A percentile compares a stretch with the other conserved stretches of the same genome.
phyloP scores from a whole-genome alignment of 495 filamentous ascomycete genomes.

The Cercophora scortea region DNA sequence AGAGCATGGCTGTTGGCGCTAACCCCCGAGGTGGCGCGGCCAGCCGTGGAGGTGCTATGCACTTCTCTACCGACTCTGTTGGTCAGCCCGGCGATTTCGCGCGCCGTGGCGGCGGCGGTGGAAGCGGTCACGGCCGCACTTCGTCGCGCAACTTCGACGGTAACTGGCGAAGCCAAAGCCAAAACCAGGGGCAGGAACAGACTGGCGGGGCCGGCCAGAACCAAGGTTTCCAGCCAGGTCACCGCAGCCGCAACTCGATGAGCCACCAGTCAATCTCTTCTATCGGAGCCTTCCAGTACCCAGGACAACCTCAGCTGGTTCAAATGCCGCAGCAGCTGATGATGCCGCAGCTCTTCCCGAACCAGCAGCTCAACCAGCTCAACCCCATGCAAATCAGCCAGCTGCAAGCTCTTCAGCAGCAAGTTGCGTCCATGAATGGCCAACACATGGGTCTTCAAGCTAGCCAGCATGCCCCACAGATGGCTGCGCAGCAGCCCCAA shows the following conservation, averaged over 20 bases:
- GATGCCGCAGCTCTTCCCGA: slow-evolving; percentile 69
- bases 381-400: slow-evolving; percentile 86
- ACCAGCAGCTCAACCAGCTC: slow-evolving; percentile 80
- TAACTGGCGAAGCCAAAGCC: slow-evolving; percentile 91
- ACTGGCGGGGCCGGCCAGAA: slow-evolving; percentile 52
- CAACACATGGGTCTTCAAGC: slow-evolving; percentile 63
- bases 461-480: slow-evolving; percentile 69
- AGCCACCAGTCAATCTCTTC: slow-evolving; percentile 73
- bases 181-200: slow-evolving; percentile 49
- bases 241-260: slow-evolving; percentile 77
- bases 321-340: slow-evolving; percentile 76
- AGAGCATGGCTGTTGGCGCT: slow-evolving; percentile 54
- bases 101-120: slow-evolving; percentile 54
- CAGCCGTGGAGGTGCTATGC: slow-evolving; percentile 24
- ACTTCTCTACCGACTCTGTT: slow-evolving; percentile 25
- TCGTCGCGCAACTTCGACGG: slow-evolving; percentile 91
- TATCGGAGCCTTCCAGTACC: slow-evolving; percentile 85
- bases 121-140: slow-evolving; percentile 62
- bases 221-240: slow-evolving; percentile 85
- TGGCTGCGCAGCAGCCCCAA: slow-evolving; percentile 65
- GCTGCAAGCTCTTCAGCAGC: slow-evolving; percentile 73
- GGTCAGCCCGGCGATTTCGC: slow-evolving; percentile 50
- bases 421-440: slow-evolving; percentile 69
- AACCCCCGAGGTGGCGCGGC: slow-evolving; percentile 38
- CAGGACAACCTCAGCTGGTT: slow-evolving; percentile 82